phyloP scores from a whole-genome alignment of 352 stramenopile genomes.

The Phytopythium aichiense region DNA sequence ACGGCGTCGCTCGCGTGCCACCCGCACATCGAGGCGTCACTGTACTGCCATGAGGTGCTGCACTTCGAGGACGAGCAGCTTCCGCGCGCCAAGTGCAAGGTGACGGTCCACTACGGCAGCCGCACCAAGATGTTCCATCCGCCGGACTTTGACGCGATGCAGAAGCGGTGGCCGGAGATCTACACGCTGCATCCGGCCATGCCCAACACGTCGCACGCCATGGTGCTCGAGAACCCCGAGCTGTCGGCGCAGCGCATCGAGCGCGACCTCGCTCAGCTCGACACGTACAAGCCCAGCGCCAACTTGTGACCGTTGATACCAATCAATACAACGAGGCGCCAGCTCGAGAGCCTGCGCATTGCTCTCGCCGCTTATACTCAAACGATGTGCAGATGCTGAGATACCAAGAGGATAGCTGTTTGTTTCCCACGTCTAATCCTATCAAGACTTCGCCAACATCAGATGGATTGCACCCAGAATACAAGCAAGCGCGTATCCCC shows the following conservation, averaged over 20 bases:
- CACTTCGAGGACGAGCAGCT: slow-evolving; percentile 25
- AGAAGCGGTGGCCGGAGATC: slow-evolving; percentile 17
- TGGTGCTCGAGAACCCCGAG: slow-evolving; percentile 35
- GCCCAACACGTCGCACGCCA: slow-evolving; percentile 24
- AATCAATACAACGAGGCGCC: background rate
- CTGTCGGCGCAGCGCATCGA: slow-evolving; percentile 22
- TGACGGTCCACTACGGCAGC: slow-evolving; percentile 30
- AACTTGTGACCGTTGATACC: background rate
- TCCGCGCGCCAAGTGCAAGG: slow-evolving; percentile 22
- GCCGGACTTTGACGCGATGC: slow-evolving; percentile 18
- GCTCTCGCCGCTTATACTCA: too few species aligned
- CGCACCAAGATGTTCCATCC: slow-evolving; percentile 28
- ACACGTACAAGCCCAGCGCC: slow-evolving; percentile 1
- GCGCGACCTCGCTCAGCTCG: slow-evolving; percentile 18
- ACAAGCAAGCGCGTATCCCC: too few species aligned
- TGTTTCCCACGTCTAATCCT: too few species aligned
- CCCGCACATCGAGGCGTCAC: slow-evolving; percentile 30
- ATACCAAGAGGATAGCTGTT: too few species aligned
- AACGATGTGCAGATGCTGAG: too few species aligned
- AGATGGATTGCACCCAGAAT: too few species aligned
- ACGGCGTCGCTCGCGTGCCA: slow-evolving; percentile 28
- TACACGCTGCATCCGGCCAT: slow-evolving; percentile 26
- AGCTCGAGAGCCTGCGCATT: too few species aligned
- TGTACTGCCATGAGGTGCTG: slow-evolving; percentile 30
- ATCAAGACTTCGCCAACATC: too few species aligned